Evolutionary conservation across 1,139 yeast species (phyloP).

Genomic region (Suhomyces bolitotheri): DNA sequence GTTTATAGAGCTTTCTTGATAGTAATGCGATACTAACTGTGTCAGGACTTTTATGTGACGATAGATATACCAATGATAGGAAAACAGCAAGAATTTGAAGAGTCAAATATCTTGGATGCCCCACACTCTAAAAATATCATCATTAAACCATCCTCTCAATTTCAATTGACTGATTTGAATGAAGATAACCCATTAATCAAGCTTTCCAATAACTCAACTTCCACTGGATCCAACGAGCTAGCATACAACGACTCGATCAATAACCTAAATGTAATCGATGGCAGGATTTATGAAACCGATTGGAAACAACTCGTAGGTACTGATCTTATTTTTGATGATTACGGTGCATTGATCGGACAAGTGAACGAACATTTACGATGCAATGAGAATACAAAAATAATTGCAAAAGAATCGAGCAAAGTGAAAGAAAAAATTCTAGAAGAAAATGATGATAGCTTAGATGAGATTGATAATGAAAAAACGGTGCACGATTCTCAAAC

Average conservation of each 20-base stretch:
- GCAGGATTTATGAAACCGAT: constrained; percentile 63
- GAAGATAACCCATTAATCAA: constrained; percentile 39
- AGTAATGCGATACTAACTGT: constrained; percentile 19
- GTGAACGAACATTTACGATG: constrained; percentile 43
- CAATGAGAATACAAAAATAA: constrained; percentile 30
- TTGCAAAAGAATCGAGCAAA: constrained; percentile 18
- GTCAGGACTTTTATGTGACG: constrained; percentile 43
- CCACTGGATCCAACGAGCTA: constrained; percentile 3
- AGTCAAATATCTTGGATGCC: constrained; percentile 13
- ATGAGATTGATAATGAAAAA: constrained; percentile 15
- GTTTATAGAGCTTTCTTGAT: constrained; percentile 21
- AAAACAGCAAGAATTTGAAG: constrained; percentile 20
- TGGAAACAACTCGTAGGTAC: constrained; percentile 86
- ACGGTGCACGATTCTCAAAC: constrained; percentile 22
- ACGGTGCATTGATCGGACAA: constrained; percentile 51
- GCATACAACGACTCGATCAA: constrained; percentile 21
- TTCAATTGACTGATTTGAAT: constrained; percentile 41
- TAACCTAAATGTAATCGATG: constrained; percentile 39
- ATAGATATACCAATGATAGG: constrained; percentile 44
- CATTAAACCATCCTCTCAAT: constrained; percentile 44
- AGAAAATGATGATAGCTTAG: constrained; percentile 17
- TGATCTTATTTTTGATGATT: constrained; percentile 64
- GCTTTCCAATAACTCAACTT: constrained; percentile 33
- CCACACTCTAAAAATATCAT: constrained; percentile 19
- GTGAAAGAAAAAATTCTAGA: constrained; percentile 16